Conservation (phyloP, 2,329 filamentous ascomycete species). For the Beauveria asiatica region DNA sequence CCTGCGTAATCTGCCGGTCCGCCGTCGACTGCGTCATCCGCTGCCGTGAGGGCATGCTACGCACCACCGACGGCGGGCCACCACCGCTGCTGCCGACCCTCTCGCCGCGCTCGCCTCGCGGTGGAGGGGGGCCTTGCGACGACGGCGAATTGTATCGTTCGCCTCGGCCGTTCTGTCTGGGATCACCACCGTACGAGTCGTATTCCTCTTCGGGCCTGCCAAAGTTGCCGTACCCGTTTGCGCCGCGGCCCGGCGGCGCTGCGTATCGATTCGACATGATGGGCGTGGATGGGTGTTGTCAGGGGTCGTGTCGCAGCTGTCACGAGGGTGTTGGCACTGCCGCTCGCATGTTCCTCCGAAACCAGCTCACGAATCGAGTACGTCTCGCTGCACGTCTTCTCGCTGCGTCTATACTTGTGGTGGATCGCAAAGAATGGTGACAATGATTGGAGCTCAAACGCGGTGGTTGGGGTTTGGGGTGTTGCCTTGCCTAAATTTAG, state of each 20-base stretch:
- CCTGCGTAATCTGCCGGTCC: constrained; percentile 49
- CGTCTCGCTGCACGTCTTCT: no score
- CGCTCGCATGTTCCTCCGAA: constrained; percentile 17
- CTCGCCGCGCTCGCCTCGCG: constrained; percentile 24
- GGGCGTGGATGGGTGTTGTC: constrained; percentile 10
- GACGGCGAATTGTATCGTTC: constrained; percentile 15
- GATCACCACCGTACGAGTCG: constrained; percentile 39
- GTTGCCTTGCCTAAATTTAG: background rate
- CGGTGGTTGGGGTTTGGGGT: constrained; percentile 2
- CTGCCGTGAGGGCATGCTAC: constrained; percentile 27
- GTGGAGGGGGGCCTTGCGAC: constrained; percentile 18
- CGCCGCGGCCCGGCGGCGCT: constrained; percentile 26
- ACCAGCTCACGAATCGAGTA: background rate
- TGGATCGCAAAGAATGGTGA: background rate
- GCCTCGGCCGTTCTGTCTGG: constrained; percentile 13
- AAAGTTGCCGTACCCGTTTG: constrained; percentile 36
- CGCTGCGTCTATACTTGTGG: background rate
- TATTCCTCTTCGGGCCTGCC: constrained; percentile 36
- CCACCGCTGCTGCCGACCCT: constrained; percentile 31
- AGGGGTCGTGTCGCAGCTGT: constrained; percentile 13
- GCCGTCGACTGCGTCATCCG: constrained; percentile 38
- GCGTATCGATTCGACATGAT: constrained; percentile 46
- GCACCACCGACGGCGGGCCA: constrained; percentile 21
- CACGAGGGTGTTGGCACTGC: constrained; percentile 12
- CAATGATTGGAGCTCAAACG: background rate